phyloP scores from a whole-genome alignment of 225 moss, liverwort and hornwort species.

The Polytrichum formosum region DNA sequence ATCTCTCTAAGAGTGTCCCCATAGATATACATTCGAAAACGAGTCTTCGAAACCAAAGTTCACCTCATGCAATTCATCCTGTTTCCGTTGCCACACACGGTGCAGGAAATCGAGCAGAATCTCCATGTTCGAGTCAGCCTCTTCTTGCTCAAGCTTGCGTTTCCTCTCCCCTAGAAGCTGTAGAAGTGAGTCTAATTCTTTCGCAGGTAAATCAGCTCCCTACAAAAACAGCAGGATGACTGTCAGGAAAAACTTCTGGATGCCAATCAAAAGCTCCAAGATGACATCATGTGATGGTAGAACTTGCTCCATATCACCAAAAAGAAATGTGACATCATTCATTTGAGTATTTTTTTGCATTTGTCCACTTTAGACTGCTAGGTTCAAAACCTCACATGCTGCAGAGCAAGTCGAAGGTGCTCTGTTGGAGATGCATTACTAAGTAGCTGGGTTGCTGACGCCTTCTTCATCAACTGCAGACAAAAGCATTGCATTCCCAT shows the following conservation, averaged over 20 bases:
- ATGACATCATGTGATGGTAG: too few species aligned
- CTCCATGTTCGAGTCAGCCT: slow-evolving; percentile 71
- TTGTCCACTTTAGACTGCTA: too few species aligned
- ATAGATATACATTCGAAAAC: too few species aligned
- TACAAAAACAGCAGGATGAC: slow-evolving; percentile 18
- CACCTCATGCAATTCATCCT: slow-evolving; percentile 73
- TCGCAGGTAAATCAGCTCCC: slow-evolving; percentile 66
- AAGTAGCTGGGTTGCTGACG: slow-evolving; percentile 51
- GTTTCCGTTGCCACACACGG: slow-evolving; percentile 55
- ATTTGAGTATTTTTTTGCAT: too few species aligned
- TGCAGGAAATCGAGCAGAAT: slow-evolving; percentile 78
- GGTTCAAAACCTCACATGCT: slow-evolving; percentile 46
- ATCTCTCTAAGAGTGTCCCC: not conserved
- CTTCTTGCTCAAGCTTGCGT: slow-evolving; percentile 70
- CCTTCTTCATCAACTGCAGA: slow-evolving; percentile 78
- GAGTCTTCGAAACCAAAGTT: not conserved
- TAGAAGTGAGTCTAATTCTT: slow-evolving; percentile 64
- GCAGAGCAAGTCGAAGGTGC: slow-evolving; percentile 66
- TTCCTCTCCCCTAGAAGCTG: slow-evolving; percentile 71
- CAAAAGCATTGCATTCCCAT: not conserved
- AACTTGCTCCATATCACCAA: too few species aligned
- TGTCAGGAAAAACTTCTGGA: too few species aligned
- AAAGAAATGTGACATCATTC: too few species aligned
- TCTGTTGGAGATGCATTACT: slow-evolving; percentile 75
- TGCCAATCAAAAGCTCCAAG: too few species aligned